Evolutionary conservation across 169 alveolate genomes (phyloP).

Genomic region (Ichthyophthirius multifiliis): DNA sequence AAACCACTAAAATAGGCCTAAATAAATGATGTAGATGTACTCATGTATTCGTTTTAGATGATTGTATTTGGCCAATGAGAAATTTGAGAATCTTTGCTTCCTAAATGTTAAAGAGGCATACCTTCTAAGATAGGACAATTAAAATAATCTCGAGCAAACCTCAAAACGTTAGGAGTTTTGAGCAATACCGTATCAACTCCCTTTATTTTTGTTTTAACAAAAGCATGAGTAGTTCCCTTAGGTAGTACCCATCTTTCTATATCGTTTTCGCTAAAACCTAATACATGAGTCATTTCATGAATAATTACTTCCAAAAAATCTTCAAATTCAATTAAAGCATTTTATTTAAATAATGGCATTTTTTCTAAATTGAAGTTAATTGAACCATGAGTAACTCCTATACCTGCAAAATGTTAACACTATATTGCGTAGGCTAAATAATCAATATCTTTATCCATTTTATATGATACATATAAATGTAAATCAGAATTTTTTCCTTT

Average conservation of each 20-base stretch:
- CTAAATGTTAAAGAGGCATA: slow-evolving; percentile 46
- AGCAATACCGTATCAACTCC: background rate
- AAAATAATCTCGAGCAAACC: slow-evolving; percentile 33
- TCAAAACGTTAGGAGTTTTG: slow-evolving; percentile 41
- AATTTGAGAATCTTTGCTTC: slow-evolving; percentile 50
- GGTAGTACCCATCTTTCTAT: background rate
- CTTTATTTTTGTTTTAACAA: background rate
- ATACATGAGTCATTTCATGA: slow-evolving; percentile 14
- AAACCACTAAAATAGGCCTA: background rate
- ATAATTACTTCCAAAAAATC: background rate
- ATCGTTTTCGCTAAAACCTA: slow-evolving; percentile 1
- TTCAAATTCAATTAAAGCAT: background rate
- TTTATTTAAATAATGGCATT: background rate
- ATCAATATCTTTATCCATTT: background rate
- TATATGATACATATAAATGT: background rate
- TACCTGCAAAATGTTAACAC: background rate
- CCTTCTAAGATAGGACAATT: slow-evolving; percentile 43
- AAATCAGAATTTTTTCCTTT: background rate
- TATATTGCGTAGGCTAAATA: background rate
- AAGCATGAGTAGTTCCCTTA: background rate
- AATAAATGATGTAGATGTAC: slow-evolving; percentile 8
- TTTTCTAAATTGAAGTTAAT: background rate
- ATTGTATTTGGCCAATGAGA: slow-evolving; percentile 55
- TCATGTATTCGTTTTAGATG: slow-evolving; percentile 56
- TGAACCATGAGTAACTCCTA: background rate